phyloP scores from a whole-genome alignment of 2,329 filamentous ascomycete genomes.

The Alternaria alternata region DNA sequence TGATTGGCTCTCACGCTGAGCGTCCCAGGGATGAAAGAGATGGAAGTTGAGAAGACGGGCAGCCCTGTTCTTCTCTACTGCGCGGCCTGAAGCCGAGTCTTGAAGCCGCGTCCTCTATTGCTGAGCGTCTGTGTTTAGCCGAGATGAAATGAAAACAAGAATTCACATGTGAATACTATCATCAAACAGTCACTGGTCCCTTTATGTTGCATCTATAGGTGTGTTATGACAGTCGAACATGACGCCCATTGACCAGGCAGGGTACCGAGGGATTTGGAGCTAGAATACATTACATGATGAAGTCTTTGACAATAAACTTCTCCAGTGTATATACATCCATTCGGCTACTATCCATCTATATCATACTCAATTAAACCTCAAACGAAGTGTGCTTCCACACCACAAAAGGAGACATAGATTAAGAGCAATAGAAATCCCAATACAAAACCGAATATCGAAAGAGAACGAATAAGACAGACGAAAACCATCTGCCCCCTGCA shows the following conservation, averaged over 20 bases:
- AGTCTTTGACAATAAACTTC: background rate
- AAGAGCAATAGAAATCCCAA: background rate
- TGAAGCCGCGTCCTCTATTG: conserved; percentile 4
- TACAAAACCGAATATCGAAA: background rate
- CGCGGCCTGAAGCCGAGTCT: background rate
- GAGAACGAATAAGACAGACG: background rate
- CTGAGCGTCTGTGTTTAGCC: conserved; percentile 6
- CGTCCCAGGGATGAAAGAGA: background rate
- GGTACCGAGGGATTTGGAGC: background rate
- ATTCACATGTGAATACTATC: background rate
- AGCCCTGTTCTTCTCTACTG: conserved; percentile 5
- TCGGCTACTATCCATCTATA: background rate
- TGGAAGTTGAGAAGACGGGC: conserved; percentile 10
- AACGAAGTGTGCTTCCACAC: background rate
- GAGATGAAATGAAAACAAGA: conserved; percentile 1
- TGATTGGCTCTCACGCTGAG: conserved; percentile 3
- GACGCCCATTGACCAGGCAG: background rate
- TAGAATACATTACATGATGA: background rate
- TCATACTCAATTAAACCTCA: background rate
- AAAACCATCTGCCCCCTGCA: background rate
- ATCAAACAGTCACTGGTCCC: background rate
- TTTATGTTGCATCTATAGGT: no score
- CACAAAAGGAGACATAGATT: background rate
- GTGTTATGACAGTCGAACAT: background rate
- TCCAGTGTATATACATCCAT: background rate